These are phyloP conservation scores for Fusarium sp. DNA, from an alignment of 2,329 filamentous ascomycete species.

Conservation along the genomic window DNA sequence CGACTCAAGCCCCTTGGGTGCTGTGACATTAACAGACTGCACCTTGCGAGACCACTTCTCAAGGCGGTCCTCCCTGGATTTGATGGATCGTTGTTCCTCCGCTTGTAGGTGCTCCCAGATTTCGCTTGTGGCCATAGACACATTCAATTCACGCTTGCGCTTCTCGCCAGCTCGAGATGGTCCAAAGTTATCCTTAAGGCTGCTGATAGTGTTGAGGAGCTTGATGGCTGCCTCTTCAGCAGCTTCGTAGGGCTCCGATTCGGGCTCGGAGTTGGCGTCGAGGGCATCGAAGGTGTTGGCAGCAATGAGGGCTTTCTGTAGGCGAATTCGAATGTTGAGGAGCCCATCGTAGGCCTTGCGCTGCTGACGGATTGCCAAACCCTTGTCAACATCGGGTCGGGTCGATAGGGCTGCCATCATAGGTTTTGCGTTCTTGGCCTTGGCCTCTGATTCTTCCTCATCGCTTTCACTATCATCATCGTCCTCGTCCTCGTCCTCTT, in stretches of 20 bases:
- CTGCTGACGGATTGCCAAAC: conserved; percentile 85
- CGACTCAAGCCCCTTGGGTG: conserved; percentile 40
- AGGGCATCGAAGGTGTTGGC: conserved; percentile 75
- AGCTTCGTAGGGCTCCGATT: conserved; percentile 69
- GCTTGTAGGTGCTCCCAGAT: conserved; percentile 78
- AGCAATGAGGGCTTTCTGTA: conserved; percentile 89
- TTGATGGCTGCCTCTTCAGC: conserved; percentile 87
- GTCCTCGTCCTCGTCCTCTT: conserved; percentile 48
- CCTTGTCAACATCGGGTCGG: conserved; percentile 77
- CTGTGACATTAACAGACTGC: conserved; percentile 56
- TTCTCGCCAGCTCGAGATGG: conserved; percentile 66
- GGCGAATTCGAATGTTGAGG: conserved; percentile 87
- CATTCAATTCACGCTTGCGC: conserved; percentile 64
- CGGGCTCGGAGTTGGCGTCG: conserved; percentile 51
- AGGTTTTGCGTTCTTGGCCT: conserved; percentile 47
- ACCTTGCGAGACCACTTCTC: conserved; percentile 90
- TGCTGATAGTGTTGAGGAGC: conserved; percentile 83
- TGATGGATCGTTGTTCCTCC: conserved; percentile 67
- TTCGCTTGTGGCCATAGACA: conserved; percentile 66
- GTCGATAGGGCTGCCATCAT: conserved; percentile 45
- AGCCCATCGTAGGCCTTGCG: conserved; percentile 87
- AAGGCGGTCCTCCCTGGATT: conserved; percentile 75
- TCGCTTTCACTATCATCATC: conserved; percentile 52
- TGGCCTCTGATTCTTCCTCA: conserved; percentile 43
- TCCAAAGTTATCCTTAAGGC: conserved; percentile 70